A percentile compares a stretch with the other conserved stretches of the same genome.
Conservation (phyloP, 2,329 filamentous ascomycete genomes). For the Blastomyces parvus region DNA sequence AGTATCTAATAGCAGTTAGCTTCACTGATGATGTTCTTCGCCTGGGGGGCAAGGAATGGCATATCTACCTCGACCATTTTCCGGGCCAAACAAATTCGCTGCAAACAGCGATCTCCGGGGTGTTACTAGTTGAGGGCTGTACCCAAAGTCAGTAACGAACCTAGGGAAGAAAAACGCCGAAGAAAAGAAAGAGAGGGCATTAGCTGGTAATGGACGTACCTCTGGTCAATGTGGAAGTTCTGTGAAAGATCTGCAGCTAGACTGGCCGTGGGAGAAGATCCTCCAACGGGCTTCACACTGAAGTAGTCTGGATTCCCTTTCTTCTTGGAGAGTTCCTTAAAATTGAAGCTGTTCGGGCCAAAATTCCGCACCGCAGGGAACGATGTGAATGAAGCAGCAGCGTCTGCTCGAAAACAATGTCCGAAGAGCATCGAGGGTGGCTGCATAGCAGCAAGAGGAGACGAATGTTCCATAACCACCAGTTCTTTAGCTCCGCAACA, state of each 20-base stretch:
- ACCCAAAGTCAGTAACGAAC: constrained; percentile 18
- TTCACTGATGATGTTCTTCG: constrained; percentile 10
- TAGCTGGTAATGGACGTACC: constrained; percentile 49
- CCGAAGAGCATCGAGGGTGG: constrained; percentile 55
- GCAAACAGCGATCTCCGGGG: constrained; percentile 80
- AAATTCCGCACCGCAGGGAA: constrained; percentile 47
- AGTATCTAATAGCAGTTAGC: constrained; percentile 48
- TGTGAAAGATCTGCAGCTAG: constrained; percentile 90
- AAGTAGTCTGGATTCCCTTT: constrained; percentile 67
- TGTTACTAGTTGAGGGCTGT: constrained; percentile 70
- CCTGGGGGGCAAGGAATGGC: constrained; percentile 2
- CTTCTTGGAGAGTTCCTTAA: constrained; percentile 65
- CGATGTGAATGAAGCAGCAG: constrained; percentile 44
- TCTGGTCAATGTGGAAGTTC: constrained; percentile 93
- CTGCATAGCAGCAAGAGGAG: constrained; percentile 87
- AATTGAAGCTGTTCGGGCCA: constrained; percentile 61
- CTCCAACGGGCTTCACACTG: constrained; percentile 62
- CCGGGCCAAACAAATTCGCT: constrained; percentile 53
- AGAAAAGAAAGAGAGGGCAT: neutral
- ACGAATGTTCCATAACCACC: constrained; percentile 76
- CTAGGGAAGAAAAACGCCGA: constrained; percentile 22
- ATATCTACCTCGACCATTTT: constrained; percentile 51
- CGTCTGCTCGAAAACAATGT: constrained; percentile 52
- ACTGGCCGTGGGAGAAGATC: constrained; percentile 83
- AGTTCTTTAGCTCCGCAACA: neutral